phyloP scores from a whole-genome alignment of 176 grass and related monocot species.

The Bolboschoenus planiculmis region DNA sequence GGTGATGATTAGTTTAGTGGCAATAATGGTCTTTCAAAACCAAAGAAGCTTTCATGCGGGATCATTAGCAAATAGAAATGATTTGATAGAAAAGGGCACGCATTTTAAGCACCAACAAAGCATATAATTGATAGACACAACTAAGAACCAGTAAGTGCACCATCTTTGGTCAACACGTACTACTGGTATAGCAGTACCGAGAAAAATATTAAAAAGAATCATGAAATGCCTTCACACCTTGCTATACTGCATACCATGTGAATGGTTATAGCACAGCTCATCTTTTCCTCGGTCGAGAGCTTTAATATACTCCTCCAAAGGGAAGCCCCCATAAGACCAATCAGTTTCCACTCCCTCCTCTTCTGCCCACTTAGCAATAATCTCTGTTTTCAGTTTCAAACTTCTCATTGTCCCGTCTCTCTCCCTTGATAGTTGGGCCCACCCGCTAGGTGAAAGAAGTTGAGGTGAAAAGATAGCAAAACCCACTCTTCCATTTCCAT shows the following conservation, averaged over 20 bases:
- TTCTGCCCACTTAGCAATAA: constrained; percentile 63
- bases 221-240: constrained; percentile 40
- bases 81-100: not conserved
- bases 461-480: constrained; percentile 86
- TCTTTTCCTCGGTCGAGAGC: constrained; percentile 86
- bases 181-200: not conserved
- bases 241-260: constrained; percentile 89
- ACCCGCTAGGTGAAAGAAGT: constrained; percentile 51
- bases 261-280: constrained; percentile 96
- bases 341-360: constrained; percentile 51
- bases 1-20: not conserved
- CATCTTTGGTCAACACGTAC: not conserved
- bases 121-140: not conserved
- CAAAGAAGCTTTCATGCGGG: not conserved
- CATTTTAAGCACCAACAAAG: not conserved
- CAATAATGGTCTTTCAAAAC: not conserved
- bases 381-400: constrained; percentile 41
- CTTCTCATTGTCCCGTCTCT: constrained; percentile 34
- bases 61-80: not conserved
- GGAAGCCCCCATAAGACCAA: constrained; percentile 90
- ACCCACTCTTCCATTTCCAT: constrained; percentile 40
- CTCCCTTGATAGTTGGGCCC: constrained; percentile 45
- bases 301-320: constrained; percentile 95
- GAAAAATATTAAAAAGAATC: not conserved
- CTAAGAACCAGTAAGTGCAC: not conserved